Evolutionary conservation across 192 early-diverging fungal species (phyloP), one percentile per base, ranked within the genome.

Genomic region (Coemansia sp.): DNA sequence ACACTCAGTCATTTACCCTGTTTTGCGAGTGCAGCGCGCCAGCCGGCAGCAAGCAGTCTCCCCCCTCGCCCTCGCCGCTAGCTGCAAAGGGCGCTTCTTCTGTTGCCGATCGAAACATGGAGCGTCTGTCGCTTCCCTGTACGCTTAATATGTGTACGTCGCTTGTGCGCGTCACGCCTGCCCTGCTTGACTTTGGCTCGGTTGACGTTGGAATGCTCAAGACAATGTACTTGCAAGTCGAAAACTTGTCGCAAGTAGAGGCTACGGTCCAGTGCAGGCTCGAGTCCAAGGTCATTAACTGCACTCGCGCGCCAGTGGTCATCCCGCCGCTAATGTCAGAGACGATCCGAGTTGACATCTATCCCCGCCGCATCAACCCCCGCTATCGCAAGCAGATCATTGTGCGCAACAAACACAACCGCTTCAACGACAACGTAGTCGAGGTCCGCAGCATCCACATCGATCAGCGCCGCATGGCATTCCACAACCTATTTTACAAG

Each of bases 321-420:
- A 73, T 83, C 17, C 90, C 92, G 29, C 91, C 97, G 49, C 87
- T 87, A 57, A 87, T 90, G 49, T 86, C 89, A 20, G 86, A 87
- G 15, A 88, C 92, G 39, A 84, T 95, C 20, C 94, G 94, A 66
- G 83, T 99, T 9, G 95, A 99, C 74, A 93, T 98, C 37, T 98
- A 96, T 70, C 97, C 97, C 3, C 91, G 97, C 14, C 97, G 96
- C 73, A 90, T 97, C n/a, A 99, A 99, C 63, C 92, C 95, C 4
- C 94, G 97, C 37, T 99, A 99, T 72, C 88, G 94, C 49, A 99
- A 99, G 69, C 93, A 99, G 79, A 88, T 99, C 1, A 96, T 95
- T 0, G 86, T 99, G 19, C 91, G 94, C 46, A 99, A 99, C 72
- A 74, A 90, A 38, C 87, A 91, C 53, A 97, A 97, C 68, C 86